These are phyloP conservation scores for Leptographium galeiforme DNA, from an alignment of 2,329 filamentous ascomycete genomes.

Conservation along the genomic window DNA sequence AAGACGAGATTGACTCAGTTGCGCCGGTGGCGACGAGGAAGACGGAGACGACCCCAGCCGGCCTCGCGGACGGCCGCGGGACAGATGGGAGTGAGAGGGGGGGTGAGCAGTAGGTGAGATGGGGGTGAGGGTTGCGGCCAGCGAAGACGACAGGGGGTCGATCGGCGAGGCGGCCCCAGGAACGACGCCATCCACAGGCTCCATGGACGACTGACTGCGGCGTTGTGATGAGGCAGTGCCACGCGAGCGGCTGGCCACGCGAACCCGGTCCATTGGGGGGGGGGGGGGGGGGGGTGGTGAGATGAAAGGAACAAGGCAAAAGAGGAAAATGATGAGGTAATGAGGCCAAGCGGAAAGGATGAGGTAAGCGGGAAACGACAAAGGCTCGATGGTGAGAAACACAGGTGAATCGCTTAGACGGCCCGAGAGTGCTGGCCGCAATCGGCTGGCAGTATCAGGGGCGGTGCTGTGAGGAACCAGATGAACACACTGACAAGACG, in stretches of 20 bases:
- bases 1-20: neutral
- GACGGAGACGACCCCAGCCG: neutral
- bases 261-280: neutral
- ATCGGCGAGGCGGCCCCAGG: neutral
- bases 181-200: neutral
- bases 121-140: neutral
- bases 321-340: neutral
- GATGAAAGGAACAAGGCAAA: neutral
- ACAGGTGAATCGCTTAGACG: too few relatives aligned
- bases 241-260: constrained; percentile 12
- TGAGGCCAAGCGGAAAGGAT: neutral
- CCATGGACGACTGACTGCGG: constrained; percentile 5
- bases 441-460: too few relatives aligned
- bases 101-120: neutral
- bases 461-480: too few relatives aligned
- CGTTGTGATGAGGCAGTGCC: constrained; percentile 7
- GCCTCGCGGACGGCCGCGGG: neutral
- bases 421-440: too few relatives aligned
- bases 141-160: neutral
- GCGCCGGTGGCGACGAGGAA: constrained; percentile 15
- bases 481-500: neutral
- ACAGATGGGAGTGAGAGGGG: neutral
- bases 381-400: too few relatives aligned
- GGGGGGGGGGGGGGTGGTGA: neutral
- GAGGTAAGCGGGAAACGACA: too few relatives aligned